phyloP scores from a whole-genome alignment of 2,329 filamentous ascomycete species.

The Pseudogymnoascus sp. region DNA sequence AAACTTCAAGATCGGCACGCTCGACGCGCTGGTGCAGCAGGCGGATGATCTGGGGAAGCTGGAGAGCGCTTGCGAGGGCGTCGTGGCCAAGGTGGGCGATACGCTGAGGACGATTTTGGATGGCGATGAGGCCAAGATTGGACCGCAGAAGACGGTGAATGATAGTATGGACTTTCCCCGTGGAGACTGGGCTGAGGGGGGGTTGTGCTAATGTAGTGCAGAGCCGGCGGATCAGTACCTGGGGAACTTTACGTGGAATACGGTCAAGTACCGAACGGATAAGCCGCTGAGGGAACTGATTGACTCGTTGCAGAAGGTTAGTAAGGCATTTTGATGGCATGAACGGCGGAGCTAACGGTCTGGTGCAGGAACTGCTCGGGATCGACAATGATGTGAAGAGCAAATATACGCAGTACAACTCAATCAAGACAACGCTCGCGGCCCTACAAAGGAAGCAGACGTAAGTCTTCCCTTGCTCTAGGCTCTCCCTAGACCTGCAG shows the following conservation, averaged over 20 bases:
- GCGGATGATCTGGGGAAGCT: conserved; percentile 92
- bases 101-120: conserved; percentile 26
- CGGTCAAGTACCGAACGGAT: conserved; percentile 91
- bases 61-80: conserved; percentile 66
- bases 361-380: conserved; percentile 66
- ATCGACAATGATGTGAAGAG: conserved; percentile 94
- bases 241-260: conserved; percentile 88
- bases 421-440: conserved; percentile 75
- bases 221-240: conserved; percentile 95
- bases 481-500: conserved; percentile 12
- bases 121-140: conserved; percentile 40
- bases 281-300: conserved; percentile 82
- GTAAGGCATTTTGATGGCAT: neutral
- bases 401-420: conserved; percentile 92
- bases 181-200: neutral
- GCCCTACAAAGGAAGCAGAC: conserved; percentile 80
- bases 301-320: conserved; percentile 77
- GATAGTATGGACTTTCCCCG: conserved; percentile 72
- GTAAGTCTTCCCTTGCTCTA: conserved; percentile 38
- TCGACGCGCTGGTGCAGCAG: conserved; percentile 91
- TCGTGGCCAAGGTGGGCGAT: conserved; percentile 68
- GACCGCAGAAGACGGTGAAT: conserved; percentile 74
- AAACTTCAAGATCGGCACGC: conserved; percentile 93
- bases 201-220: conserved; percentile 30
- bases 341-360: neutral